These are phyloP conservation scores for Senna tora DNA, from an alignment of 306 rosid genomes.

Conservation along the genomic window DNA sequence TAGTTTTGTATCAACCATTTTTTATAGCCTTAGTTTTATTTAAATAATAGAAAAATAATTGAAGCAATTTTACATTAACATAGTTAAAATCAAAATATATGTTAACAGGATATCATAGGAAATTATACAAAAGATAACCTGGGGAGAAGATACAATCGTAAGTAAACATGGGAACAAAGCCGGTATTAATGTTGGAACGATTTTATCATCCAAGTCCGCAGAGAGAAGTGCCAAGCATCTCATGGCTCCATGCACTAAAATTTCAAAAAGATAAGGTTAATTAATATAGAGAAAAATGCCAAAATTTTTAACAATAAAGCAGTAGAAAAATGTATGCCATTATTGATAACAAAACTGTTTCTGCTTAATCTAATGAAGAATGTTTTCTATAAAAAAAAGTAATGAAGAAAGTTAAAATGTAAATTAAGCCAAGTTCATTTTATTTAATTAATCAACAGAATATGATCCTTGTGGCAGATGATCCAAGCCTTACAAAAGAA, in stretches of 20 bases:
- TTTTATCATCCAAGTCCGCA: constrained; percentile 86
- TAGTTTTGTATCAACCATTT: constrained; percentile 1
- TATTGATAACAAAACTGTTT: constrained; percentile 15
- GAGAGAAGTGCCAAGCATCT: constrained; percentile 89
- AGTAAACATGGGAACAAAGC: constrained; percentile 84
- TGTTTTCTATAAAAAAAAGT: too few relatives aligned
- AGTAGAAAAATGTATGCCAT: constrained; percentile 18
- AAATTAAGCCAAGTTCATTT: constrained; percentile 14
- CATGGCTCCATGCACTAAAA: constrained; percentile 90
- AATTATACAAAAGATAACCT: constrained; percentile 51
- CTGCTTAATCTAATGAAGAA: constrained; percentile 21
- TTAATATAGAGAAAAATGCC: constrained; percentile 34
- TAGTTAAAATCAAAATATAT: constrained; percentile 14
- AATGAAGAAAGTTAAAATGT: constrained; percentile 8
- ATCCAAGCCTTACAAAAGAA: constrained; percentile 24
- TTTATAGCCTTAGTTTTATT: not conserved
- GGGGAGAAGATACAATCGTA: constrained; percentile 76
- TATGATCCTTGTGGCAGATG: constrained; percentile 11
- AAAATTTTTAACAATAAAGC: constrained; percentile 25
- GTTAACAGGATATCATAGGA: constrained; percentile 17
- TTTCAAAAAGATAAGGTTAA: constrained; percentile 21
- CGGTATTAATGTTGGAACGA: constrained; percentile 75
- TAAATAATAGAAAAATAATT: not conserved
- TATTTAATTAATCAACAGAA: constrained; percentile 13
- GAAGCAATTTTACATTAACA: not conserved